phyloP scores from a whole-genome alignment of 2,329 filamentous ascomycete species.

The Ampelomyces quisqualis region DNA sequence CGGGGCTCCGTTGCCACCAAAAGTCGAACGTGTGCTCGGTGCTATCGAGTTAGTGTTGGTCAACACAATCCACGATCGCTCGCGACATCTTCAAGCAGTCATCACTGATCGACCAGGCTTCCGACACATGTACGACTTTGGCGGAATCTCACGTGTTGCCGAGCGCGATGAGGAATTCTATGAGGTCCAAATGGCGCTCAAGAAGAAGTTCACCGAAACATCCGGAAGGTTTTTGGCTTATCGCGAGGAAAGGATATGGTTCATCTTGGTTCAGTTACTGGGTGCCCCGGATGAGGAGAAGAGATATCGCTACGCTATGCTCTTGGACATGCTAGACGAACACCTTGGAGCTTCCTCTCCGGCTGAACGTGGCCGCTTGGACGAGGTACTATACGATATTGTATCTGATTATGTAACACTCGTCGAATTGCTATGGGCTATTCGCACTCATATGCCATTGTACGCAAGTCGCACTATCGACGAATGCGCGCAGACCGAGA shows the following conservation, averaged over 20 bases:
- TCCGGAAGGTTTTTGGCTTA: neutral
- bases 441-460: constrained; percentile 15
- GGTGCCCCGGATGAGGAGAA: constrained; percentile 9
- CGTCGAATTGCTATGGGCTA: constrained; percentile 10
- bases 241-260: constrained; percentile 9
- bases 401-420: constrained; percentile 15
- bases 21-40: constrained; percentile 12
- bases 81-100: constrained; percentile 8
- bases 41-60: constrained; percentile 12
- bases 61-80: constrained; percentile 2
- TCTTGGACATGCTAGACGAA: constrained; percentile 12
- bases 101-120: constrained; percentile 16
- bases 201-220: no score
- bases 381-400: constrained; percentile 16
- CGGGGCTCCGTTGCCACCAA: constrained; percentile 9
- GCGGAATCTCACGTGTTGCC: neutral
- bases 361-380: constrained; percentile 7
- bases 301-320: constrained; percentile 9
- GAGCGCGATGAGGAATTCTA: no score
- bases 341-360: neutral
- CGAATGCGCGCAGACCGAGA: constrained; percentile 7
- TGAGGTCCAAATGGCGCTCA: no score
- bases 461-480: constrained; percentile 1
- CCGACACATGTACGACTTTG: constrained; percentile 1
- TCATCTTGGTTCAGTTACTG: constrained; percentile 11